phyloP scores from a whole-genome alignment of 495 filamentous ascomycete genomes.

The Chaetomium cochliodes region DNA sequence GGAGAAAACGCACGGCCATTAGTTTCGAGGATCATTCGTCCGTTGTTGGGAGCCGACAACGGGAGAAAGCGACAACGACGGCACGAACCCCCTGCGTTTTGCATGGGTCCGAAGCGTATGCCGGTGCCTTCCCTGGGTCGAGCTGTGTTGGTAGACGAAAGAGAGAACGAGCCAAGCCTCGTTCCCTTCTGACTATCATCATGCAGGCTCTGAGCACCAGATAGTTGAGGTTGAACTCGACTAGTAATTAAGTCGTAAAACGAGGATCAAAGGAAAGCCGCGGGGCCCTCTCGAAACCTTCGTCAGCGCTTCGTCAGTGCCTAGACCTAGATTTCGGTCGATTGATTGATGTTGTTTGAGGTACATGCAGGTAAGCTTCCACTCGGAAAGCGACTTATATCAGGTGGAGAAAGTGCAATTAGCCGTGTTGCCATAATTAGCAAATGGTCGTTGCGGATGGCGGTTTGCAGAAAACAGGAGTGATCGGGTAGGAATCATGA shows the following conservation, averaged over 20 bases:
- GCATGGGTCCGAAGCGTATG: neutral
- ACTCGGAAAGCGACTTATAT: neutral
- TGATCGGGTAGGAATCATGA: neutral
- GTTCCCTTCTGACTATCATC: neutral
- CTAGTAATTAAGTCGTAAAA: neutral
- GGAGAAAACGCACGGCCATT: slow-evolving; percentile 18
- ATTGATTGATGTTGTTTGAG: neutral
- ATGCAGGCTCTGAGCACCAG: neutral
- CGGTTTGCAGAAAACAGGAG: neutral
- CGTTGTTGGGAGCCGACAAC: slow-evolving; percentile 15
- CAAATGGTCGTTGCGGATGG: neutral
- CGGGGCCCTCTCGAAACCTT: too few relatives aligned
- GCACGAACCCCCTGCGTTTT: neutral
- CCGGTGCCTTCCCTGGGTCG: neutral
- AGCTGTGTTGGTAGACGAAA: neutral
- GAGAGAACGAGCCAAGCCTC: neutral
- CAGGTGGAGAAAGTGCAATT: neutral
- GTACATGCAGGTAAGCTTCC: neutral
- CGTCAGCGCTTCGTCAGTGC: neutral
- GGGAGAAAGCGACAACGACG: neutral
- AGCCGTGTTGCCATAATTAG: slow-evolving; percentile 17
- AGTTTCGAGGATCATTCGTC: slow-evolving; percentile 13
- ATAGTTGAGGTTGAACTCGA: neutral
- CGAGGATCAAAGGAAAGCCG: too few relatives aligned
- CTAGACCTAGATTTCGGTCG: neutral